These are phyloP conservation scores for Acrocalymma vagum DNA, from an alignment of 2,329 filamentous ascomycete genomes.

Conservation along the genomic window DNA sequence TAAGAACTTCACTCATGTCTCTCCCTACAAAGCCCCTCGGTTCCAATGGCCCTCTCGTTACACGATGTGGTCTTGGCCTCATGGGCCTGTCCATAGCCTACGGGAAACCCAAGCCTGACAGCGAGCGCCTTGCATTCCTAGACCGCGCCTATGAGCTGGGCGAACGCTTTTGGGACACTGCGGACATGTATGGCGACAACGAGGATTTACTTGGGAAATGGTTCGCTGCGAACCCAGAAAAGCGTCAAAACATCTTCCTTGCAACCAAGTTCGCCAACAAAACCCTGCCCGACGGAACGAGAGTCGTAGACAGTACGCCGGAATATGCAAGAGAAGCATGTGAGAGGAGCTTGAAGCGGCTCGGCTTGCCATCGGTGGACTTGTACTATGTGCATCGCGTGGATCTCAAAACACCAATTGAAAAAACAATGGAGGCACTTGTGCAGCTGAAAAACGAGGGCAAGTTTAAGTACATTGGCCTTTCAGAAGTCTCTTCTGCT, in stretches of 20 bases:
- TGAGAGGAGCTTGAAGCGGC: constrained; percentile 48
- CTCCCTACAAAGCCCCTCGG: constrained; percentile 59
- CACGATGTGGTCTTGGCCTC: constrained; percentile 61
- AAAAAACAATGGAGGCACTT: constrained; percentile 60
- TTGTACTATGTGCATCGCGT: constrained; percentile 56
- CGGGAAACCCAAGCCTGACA: constrained; percentile 57
- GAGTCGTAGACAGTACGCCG: constrained; percentile 47
- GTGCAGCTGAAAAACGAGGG: constrained; percentile 65
- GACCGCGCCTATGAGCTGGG: constrained; percentile 61
- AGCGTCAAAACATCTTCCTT: constrained; percentile 58
- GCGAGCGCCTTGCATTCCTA: constrained; percentile 61
- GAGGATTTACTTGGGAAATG: constrained; percentile 45
- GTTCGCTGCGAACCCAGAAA: constrained; percentile 48
- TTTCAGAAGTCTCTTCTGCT: constrained; percentile 54
- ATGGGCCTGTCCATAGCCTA: constrained; percentile 62
- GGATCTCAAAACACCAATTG: constrained; percentile 54
- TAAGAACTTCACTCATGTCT: too few species aligned
- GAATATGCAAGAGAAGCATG: constrained; percentile 52
- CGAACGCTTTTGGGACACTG: constrained; percentile 45
- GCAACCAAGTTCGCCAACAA: constrained; percentile 49
- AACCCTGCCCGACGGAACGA: constrained; percentile 59
- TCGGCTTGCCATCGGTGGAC: constrained; percentile 55
- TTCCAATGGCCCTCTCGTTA: constrained; percentile 61
- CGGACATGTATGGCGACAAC: constrained; percentile 43
- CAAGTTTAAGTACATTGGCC: constrained; percentile 58